Base-by-base conservation (phyloP, 345 rosid species). In the Heritiera littoralis region DNA sequence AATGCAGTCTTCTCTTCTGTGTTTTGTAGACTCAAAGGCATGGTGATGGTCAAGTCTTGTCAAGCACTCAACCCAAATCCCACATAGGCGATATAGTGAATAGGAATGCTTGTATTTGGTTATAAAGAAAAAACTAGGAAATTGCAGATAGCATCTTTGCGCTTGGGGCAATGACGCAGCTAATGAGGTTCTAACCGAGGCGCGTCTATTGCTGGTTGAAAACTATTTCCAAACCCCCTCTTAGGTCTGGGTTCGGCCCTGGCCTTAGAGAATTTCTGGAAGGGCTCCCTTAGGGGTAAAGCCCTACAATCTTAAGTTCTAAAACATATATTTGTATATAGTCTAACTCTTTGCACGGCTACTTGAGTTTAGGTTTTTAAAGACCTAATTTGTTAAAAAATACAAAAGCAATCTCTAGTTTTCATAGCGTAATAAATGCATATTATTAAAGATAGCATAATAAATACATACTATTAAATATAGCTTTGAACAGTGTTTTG, bases 191-290 rank as follows among this genome's bases (percentile, higher is more conserved):
- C 67, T 82, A 72, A 79, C 82, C 74, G 82, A 83, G 85, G 80
- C 80, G 80, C 82, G 82, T 79, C 82, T 48, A 79, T 82, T 82
- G 85, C 82, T 82, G 82, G 85, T 83, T 83, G 85, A 79, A 79
- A 83, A 79, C 85, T 83, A 83, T 79, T 79, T 83, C 82, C 85
- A 75, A 83, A 83, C 71, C 82, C 82, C 85, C 82, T 79, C 80
- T 12, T 70, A 30, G 80, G 82, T 79, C 83, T 1, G 73, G 81
- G 84, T 9, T 66, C 7, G 3, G 1, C 77, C 66, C 13, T 7
- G 84, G 86, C 82, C 84, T 17, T 64, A 3, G 80, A 81, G 86
- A 81, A 81, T 81, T 84, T 84, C 84, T 81, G 84, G 86, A 81
- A 84, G 86, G 86, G 78, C 75, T 81, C 78, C 86, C 77, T 18